A percentile compares a stretch with the other conserved stretches of the same genome.
phyloP scores from a whole-genome alignment of 2,329 filamentous ascomycete genomes.

The Trichoderma koningiopsis region DNA sequence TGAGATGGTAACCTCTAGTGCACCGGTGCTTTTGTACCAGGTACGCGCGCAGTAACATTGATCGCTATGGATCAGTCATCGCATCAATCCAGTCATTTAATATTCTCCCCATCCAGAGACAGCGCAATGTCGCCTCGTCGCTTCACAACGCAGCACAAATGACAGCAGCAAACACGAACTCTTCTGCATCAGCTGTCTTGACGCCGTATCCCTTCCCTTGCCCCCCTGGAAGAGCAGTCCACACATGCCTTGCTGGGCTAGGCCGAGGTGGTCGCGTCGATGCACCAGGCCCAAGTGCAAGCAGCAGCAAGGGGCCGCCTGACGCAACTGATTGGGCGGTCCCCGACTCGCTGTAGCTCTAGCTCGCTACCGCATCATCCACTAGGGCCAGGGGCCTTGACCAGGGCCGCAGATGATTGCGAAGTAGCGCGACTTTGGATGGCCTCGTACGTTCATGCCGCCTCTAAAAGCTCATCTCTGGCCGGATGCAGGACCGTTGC shows the following conservation, averaged over 20 bases:
- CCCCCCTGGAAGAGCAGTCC: neutral
- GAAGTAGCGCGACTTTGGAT: constrained; percentile 20
- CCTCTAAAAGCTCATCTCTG: neutral
- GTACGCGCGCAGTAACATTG: neutral
- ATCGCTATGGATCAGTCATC: neutral
- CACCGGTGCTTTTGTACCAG: neutral
- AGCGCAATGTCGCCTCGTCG: neutral
- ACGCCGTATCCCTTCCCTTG: neutral
- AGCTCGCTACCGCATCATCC: constrained; percentile 18
- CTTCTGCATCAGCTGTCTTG: neutral
- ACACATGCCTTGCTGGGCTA: constrained; percentile 33
- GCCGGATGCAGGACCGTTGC: constrained; percentile 25
- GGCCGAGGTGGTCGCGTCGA: constrained; percentile 34
- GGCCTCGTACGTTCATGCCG: constrained; percentile 17
- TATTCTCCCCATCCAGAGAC: neutral
- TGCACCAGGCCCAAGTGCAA: constrained; percentile 30
- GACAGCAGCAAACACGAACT: neutral
- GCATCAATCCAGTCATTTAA: neutral
- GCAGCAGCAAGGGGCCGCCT: constrained; percentile 21
- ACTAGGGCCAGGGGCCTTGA: constrained; percentile 25
- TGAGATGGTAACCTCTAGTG: neutral
- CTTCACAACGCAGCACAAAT: neutral
- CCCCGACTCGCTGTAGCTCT: constrained; percentile 32
- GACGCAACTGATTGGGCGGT: constrained; percentile 34
- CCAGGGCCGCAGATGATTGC: constrained; percentile 24